Conservation (phyloP, 1,284 basidiomycete genomes). For the Cerioporus squamosus region DNA sequence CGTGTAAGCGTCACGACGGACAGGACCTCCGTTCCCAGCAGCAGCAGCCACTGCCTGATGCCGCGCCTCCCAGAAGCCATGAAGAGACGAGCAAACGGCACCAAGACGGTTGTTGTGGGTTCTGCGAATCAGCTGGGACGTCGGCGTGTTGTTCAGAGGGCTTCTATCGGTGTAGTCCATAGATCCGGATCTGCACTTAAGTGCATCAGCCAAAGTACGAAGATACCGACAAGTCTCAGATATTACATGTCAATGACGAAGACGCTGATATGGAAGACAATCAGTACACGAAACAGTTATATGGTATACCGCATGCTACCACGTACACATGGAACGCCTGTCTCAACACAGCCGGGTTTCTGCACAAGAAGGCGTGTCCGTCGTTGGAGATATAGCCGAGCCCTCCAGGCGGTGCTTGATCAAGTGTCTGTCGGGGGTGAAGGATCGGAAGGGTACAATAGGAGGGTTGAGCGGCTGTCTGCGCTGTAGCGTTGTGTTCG, state of each 20-base stretch:
- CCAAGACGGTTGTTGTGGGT: conserved; percentile 55
- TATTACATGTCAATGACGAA: conserved; percentile 54
- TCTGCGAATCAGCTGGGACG: conserved; percentile 41
- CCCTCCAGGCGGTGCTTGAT: conserved; percentile 31
- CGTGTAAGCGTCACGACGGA: conserved; percentile 59
- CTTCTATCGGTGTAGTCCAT: conserved; percentile 47
- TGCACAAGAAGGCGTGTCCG: conserved; percentile 57
- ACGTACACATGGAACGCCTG: conserved; percentile 66
- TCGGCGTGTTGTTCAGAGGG: conserved; percentile 49
- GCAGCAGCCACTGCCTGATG: conserved; percentile 29
- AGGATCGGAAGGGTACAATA: conserved; percentile 60
- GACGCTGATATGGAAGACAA: conserved; percentile 46
- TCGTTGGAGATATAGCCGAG: conserved; percentile 59
- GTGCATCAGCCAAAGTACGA: not conserved
- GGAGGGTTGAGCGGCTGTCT: conserved; percentile 49
- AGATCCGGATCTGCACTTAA: conserved; percentile 51
- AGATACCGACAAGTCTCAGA: too few species aligned
- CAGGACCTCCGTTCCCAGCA: conserved; percentile 35
- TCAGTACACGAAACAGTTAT: not conserved
- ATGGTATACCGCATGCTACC: too few species aligned
- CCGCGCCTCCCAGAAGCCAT: conserved; percentile 60
- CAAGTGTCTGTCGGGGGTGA: conserved; percentile 45
- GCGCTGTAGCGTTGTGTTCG: conserved; percentile 49
- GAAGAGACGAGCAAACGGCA: conserved; percentile 58
- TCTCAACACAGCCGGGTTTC: conserved; percentile 56